Evolutionary conservation across 176 grass and related monocot species (phyloP).

Genomic region (Thalia dealbata): DNA sequence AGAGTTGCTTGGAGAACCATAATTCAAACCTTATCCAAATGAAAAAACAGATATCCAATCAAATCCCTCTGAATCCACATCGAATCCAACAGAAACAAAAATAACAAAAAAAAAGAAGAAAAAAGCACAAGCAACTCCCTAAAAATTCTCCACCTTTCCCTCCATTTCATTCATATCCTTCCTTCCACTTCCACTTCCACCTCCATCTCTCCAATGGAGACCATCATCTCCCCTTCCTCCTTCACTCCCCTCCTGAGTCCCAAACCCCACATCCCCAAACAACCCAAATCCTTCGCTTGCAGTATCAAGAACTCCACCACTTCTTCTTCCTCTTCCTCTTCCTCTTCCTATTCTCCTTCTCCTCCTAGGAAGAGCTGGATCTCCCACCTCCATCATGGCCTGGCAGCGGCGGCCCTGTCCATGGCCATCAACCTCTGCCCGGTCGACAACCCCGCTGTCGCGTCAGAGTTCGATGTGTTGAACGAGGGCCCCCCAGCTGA

Average conservation of each 20-base stretch:
- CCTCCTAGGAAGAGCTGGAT: conserved; percentile 33
- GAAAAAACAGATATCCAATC: conserved; percentile 77
- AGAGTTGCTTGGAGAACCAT: neutral
- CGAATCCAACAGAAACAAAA: neutral
- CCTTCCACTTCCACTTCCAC: neutral
- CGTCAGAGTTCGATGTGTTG: conserved; percentile 92
- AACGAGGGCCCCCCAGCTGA: conserved; percentile 62
- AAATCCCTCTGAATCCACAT: conserved; percentile 25
- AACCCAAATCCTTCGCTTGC: conserved; percentile 30
- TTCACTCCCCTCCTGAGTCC: conserved; percentile 36
- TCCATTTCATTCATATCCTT: conserved; percentile 15
- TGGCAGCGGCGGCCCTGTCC: conserved; percentile 58
- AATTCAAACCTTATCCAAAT: conserved; percentile 56
- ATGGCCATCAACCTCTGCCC: conserved; percentile 67
- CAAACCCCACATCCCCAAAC: conserved; percentile 10
- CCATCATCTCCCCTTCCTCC: conserved; percentile 63
- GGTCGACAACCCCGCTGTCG: conserved; percentile 33
- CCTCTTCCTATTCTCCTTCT: neutral
- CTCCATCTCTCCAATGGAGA: conserved; percentile 52
- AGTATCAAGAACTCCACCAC: conserved; percentile 26
- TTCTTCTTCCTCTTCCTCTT: neutral
- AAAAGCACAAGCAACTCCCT: conserved; percentile 17
- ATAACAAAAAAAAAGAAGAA: neutral
- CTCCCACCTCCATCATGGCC: conserved; percentile 65
- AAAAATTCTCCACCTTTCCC: conserved; percentile 21